A percentile compares a stretch with the other conserved stretches of the same genome.
phyloP scores from a whole-genome alignment of 2,329 filamentous ascomycete genomes.

The Sporothrix protearum region DNA sequence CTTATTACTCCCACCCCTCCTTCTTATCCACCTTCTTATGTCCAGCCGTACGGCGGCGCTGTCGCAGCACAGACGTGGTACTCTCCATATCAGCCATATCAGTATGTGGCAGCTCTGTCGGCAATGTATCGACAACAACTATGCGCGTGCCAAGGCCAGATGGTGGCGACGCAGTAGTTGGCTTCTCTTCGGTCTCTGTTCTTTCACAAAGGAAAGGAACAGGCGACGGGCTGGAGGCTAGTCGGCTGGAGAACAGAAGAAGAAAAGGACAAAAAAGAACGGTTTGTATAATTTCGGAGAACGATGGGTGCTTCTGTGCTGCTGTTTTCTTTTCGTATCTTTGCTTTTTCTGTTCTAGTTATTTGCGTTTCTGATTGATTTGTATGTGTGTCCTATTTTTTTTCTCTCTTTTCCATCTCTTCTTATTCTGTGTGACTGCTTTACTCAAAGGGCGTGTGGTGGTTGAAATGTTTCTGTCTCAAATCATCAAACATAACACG shows the following conservation, averaged over 20 bases:
- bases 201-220: too few relatives aligned
- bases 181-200: too few relatives aligned
- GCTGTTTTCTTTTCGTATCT: neutral
- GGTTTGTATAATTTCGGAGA: neutral
- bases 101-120: neutral
- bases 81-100: neutral
- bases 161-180: neutral
- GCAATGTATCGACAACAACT: neutral
- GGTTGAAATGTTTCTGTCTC: conserved; percentile 1
- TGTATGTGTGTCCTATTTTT: too few relatives aligned
- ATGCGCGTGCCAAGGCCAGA: neutral
- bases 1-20: neutral
- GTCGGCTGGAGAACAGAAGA: conserved; percentile 10
- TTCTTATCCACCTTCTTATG: neutral
- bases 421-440: conserved; percentile 11
- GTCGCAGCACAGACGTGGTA: neutral
- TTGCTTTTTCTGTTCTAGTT: neutral
- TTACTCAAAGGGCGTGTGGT: conserved; percentile 18
- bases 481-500: conserved; percentile 8
- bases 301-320: neutral
- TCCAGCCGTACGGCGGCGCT: neutral
- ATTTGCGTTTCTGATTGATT: neutral
- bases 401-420: neutral
- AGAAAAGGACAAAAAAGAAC: neutral
- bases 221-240: neutral